Conservation (phyloP, 2,329 filamentous ascomycete genomes). For the Botryotinia globosa region DNA sequence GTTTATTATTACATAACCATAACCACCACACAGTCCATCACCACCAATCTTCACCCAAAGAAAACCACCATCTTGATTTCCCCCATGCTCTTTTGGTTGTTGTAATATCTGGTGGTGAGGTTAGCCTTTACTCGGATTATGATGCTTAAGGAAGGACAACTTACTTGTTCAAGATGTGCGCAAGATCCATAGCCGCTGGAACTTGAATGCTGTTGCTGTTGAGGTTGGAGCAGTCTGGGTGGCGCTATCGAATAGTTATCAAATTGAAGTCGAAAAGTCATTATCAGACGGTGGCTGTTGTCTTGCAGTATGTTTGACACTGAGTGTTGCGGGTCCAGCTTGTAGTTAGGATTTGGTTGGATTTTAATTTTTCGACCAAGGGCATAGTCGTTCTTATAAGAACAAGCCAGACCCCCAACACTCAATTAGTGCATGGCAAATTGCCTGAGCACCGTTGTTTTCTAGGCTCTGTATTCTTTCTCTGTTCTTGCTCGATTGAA, state of each 20-base stretch:
- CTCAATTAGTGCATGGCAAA: slow-evolving; percentile 41
- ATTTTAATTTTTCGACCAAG: background rate
- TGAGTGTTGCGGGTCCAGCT: background rate
- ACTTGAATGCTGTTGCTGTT: background rate
- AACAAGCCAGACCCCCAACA: background rate
- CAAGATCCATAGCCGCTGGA: background rate
- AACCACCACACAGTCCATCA: background rate
- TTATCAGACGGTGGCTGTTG: background rate
- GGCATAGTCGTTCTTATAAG: background rate
- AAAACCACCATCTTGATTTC: no score
- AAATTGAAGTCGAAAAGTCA: background rate
- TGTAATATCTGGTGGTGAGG: background rate
- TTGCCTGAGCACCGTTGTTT: background rate
- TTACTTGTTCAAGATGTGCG: background rate
- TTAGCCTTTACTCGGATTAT: background rate
- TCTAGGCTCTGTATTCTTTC: background rate
- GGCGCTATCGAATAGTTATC: background rate
- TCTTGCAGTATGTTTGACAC: background rate
- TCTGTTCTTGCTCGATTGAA: background rate
- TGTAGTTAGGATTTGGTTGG: background rate
- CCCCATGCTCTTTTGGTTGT: no score
- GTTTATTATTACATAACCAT: background rate
- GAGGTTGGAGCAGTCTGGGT: background rate
- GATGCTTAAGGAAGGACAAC: no score
- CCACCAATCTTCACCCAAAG: no score